Conservation (phyloP, 2,329 filamentous ascomycete genomes). For the Penicillium verrucosum region DNA sequence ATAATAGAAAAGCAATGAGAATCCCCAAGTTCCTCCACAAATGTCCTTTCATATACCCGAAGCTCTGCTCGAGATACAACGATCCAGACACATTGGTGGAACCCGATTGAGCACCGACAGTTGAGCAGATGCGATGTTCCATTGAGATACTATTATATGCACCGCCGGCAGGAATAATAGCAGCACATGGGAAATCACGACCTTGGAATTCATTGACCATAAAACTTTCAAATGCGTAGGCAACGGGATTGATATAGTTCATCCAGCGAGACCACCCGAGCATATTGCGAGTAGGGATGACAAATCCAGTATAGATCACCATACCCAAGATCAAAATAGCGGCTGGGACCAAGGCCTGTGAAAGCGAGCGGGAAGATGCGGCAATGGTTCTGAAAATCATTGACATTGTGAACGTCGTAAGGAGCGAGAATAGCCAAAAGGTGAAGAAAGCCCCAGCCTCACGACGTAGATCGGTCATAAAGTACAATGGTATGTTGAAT, state of each 20-base stretch:
- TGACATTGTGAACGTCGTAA: conserved; percentile 72
- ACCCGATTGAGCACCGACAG: not conserved
- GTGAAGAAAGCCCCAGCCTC: conserved; percentile 78
- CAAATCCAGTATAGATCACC: conserved; percentile 51
- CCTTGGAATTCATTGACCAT: not conserved
- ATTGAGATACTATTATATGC: not conserved
- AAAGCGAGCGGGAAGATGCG: conserved; percentile 66
- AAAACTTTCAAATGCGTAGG: conserved; percentile 50
- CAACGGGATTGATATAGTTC: conserved; percentile 74
- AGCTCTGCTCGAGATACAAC: not conserved
- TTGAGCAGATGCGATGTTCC: not conserved
- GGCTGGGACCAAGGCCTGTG: conserved; percentile 56
- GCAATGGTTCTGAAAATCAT: conserved; percentile 82
- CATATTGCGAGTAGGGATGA: conserved; percentile 58
- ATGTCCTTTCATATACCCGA: conserved; percentile 23
- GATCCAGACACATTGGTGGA: not conserved
- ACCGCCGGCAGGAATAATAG: not conserved
- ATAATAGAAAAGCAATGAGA: conserved; percentile 65
- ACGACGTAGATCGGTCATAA: conserved; percentile 77
- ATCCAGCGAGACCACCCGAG: conserved; percentile 79
- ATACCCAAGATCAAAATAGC: conserved; percentile 48
- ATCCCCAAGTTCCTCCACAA: conserved; percentile 57
- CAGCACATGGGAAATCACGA: not conserved
- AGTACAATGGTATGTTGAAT: conserved; percentile 81
- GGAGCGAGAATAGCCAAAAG: conserved; percentile 73